Conservation (phyloP, 306 rosid species). For the Bauhinia variegata region DNA sequence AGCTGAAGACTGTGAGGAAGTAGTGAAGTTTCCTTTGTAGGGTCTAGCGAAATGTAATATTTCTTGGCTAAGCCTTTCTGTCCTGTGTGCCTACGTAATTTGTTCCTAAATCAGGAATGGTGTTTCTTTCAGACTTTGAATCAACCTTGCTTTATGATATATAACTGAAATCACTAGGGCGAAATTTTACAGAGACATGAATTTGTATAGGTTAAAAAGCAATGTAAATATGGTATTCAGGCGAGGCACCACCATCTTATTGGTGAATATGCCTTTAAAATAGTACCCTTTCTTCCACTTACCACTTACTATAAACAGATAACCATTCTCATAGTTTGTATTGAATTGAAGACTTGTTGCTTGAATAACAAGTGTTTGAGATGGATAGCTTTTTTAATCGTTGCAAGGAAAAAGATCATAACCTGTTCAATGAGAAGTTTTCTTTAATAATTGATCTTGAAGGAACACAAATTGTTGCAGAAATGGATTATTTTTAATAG, state of each 20-base stretch:
- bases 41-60: constrained; percentile 1
- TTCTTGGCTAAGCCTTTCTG: not conserved
- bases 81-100: constrained; percentile 8
- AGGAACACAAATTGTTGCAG: too few species aligned
- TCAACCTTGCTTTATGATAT: not conserved
- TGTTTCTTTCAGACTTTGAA: constrained; percentile 16
- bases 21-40: not conserved
- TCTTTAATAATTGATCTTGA: too few species aligned
- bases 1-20: not conserved
- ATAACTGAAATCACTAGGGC: not conserved
- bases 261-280: too few species aligned
- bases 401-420: too few species aligned
- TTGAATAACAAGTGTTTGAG: too few species aligned
- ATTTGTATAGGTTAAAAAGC: not conserved
- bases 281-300: constrained; percentile 2
- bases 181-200: not conserved
- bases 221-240: too few species aligned
- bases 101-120: constrained; percentile 6
- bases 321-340: not conserved
- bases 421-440: too few species aligned
- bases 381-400: too few species aligned
- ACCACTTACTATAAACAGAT: not conserved
- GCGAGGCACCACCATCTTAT: too few species aligned
- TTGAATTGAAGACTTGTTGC: not conserved
- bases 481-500: too few species aligned